Evolutionary conservation across 345 rosid genomes (phyloP).

Genomic region (Sonneratia caseolaris): DNA sequence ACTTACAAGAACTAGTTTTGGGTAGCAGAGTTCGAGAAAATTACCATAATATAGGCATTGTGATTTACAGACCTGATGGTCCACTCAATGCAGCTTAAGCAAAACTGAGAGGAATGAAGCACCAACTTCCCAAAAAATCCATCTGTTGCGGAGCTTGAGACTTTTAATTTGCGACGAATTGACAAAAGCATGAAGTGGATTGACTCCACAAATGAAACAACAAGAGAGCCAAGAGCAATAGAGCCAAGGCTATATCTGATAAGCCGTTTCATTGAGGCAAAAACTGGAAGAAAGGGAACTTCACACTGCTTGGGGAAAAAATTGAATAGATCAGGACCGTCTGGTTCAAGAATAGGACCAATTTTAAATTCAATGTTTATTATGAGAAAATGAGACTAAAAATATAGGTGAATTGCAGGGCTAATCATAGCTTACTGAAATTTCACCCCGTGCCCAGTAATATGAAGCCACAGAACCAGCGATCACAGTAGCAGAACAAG

Average conservation of each 20-base stretch:
- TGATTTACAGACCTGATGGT: slow-evolving; percentile 79
- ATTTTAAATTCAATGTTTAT: too few species aligned
- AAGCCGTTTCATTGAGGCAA: slow-evolving; percentile 89
- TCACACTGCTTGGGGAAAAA: slow-evolving; percentile 51
- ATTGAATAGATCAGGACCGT: slow-evolving; percentile 2
- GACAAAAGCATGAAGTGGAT: slow-evolving; percentile 79
- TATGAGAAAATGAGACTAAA: too few species aligned
- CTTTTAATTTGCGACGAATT: slow-evolving; percentile 69
- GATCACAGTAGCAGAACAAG: slow-evolving; percentile 75
- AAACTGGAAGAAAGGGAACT: slow-evolving; percentile 90
- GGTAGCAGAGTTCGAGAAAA: too few species aligned
- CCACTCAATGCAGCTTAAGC: slow-evolving; percentile 61
- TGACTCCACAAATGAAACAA: slow-evolving; percentile 84
- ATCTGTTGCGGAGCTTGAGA: slow-evolving; percentile 37
- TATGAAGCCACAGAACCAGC: slow-evolving; percentile 94
- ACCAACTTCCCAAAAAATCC: slow-evolving; percentile 51
- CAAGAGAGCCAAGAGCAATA: slow-evolving; percentile 86
- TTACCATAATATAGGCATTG: slow-evolving; percentile 98
- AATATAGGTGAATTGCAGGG: background rate
- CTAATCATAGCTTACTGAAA: slow-evolving; percentile 44
- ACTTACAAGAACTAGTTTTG: too few species aligned
- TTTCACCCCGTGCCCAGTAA: slow-evolving; percentile 91
- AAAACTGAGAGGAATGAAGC: slow-evolving; percentile 51
- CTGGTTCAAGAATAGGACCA: too few species aligned
- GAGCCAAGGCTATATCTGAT: slow-evolving; percentile 83